A percentile compares a stretch with the other conserved stretches of the same genome.
Conservation (phyloP, 2,329 filamentous ascomycete species). For the Metarhizium anisopliae region DNA sequence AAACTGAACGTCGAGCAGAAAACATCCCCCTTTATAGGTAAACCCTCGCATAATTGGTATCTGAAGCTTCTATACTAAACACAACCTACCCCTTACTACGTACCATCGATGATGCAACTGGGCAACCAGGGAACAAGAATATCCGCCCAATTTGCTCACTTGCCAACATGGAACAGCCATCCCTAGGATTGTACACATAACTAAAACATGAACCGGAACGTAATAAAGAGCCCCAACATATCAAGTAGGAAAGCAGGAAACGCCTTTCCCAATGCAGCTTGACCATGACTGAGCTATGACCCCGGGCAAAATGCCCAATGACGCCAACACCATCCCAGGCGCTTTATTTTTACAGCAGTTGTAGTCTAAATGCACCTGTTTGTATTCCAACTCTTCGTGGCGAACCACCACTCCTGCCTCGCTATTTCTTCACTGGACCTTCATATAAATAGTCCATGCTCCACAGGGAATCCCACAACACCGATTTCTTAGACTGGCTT, state of each 20-base stretch:
- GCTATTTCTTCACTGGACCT: conserved; percentile 24
- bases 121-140: no score
- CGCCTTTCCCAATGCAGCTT: background rate
- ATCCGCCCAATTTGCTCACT: background rate
- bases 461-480: conserved; percentile 56
- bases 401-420: background rate
- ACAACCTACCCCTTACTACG: background rate
- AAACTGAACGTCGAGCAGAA: no score
- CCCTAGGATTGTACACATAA: no score
- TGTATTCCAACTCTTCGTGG: background rate
- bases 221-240: background rate
- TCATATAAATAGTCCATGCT: conserved; percentile 50
- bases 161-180: background rate
- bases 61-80: background rate
- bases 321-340: conserved; percentile 2
- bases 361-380: background rate
- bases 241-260: background rate
- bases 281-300: background rate
- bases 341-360: background rate
- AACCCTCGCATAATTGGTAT: background rate
- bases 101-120: background rate
- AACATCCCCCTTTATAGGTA: background rate
- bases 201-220: background rate
- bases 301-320: background rate
- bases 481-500: conserved; percentile 38